Evolutionary conservation across 108 stramenopile genomes (phyloP), one percentile per base, ranked within the genome.

Genomic region (Skeletonema menzelii): DNA sequence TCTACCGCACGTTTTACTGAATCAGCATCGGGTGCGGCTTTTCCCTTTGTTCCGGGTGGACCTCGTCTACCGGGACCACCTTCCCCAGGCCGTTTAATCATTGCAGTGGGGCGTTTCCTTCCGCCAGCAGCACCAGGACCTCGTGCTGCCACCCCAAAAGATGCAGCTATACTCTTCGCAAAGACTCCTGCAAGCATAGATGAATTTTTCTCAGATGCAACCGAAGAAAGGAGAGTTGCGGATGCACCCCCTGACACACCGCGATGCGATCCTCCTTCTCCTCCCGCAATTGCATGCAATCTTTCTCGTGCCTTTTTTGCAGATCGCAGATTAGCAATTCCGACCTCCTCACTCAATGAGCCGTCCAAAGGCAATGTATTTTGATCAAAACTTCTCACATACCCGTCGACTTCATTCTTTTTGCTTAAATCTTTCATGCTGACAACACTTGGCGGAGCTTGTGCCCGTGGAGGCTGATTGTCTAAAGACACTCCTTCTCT

Each of bases 371-470:
- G 94, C 59, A 95, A 64, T 4, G 63, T 79, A 32, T 68, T 84
- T 32, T 72, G 72, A 57, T 77, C 67, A 26, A 92, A 88, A 26
- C 67, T 72, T n/a, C 86, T 84, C 57, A 89, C 82, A 70, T 92
- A 95, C 11, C 94, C 94, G 68, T 92, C 90, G 22, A 86, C 73
- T 57, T 87, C 84, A 62, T 92, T 95, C 56, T 85, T 86, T 69
- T 90, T 88, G 61, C 73, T 67, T 26, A 95, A 61, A 63, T 92
- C 91, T 73, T 71, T 68, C 65, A 85, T 65, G 4, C 77, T 76
- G 3, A 86, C 83, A 1, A 95, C 94, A 31, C 86, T 87, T 5
- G 86, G 67, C 3, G 94, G 94, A 31, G 94, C 91, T 59, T 84
- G 87, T 4, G 94, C 94, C 55, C 90, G 72, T 2, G 79, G 79